Evolutionary conservation across 495 filamentous ascomycete species (phyloP).

Genomic region (Penicillium robsamsonii): DNA sequence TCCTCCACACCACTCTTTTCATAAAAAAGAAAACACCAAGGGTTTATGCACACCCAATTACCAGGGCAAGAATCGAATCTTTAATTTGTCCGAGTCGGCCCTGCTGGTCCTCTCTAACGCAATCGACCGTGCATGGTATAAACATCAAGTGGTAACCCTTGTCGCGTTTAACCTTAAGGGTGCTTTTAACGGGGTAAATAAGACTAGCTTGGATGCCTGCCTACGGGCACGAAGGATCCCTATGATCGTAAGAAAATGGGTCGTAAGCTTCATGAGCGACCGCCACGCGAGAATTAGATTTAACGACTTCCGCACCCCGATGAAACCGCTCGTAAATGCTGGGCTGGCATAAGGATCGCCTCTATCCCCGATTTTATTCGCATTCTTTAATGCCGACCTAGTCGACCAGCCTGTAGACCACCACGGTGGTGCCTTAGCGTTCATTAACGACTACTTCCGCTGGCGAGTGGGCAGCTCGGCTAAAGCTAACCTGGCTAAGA

Average conservation of each 20-base stretch:
- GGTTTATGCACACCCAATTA: no score
- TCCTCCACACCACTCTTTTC: no score
- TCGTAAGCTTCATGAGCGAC: conserved; percentile 26
- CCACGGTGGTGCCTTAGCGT: conserved; percentile 21
- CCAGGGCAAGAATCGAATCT: no score
- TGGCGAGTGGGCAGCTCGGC: no score
- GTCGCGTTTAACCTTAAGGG: conserved; percentile 22
- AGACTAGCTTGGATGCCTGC: conserved; percentile 19
- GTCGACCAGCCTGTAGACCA: conserved; percentile 23
- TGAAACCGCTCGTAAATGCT: conserved; percentile 16
- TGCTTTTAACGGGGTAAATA: conserved; percentile 24
- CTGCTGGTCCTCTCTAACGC: conserved; percentile 19
- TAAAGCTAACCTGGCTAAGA: no score
- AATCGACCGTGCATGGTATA: conserved; percentile 21
- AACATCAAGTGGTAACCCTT: conserved; percentile 15
- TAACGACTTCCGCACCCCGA: conserved; percentile 20
- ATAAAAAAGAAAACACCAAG: no score
- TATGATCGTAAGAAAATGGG: conserved; percentile 17
- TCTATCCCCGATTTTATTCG: conserved; percentile 27
- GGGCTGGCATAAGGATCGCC: conserved; percentile 30
- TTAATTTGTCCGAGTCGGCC: no score
- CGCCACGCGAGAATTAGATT: conserved; percentile 10
- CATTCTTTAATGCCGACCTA: conserved; percentile 31
- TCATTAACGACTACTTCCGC: no score
- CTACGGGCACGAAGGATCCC: conserved; percentile 23